These are phyloP conservation scores for Phytophthora pseudosyringae DNA, from an alignment of 352 stramenopile species.

Conservation along the genomic window DNA sequence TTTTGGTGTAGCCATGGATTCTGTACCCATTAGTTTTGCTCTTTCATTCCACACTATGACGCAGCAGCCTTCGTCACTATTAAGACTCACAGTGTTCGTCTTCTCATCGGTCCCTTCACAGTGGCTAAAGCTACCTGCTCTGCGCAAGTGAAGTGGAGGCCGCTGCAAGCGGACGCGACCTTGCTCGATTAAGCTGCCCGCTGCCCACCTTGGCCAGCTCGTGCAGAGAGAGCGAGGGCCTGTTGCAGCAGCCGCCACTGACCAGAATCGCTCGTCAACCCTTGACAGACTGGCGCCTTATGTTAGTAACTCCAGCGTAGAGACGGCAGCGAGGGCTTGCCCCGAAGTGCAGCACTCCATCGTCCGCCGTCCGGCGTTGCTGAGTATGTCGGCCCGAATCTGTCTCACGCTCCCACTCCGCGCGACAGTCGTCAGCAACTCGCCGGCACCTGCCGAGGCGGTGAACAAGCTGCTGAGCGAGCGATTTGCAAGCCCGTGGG, in stretches of 20 bases:
- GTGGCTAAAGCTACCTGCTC: no score
- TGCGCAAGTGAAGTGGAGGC: no score
- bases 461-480: no score
- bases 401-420: constrained; percentile 14
- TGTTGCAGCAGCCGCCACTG: constrained; percentile 11
- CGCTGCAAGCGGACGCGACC: no score
- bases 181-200: constrained; percentile 8
- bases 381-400: constrained; percentile 14
- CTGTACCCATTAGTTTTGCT: no score
- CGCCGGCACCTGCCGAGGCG: not conserved
- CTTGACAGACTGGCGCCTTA: constrained; percentile 14
- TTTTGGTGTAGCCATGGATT: no score
- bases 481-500: no score
- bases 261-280: constrained; percentile 8
- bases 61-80: no score
- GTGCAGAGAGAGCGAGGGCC: constrained; percentile 26
- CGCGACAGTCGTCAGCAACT: constrained; percentile 4
- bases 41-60: no score
- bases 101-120: no score
- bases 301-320: constrained; percentile 26
- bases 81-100: no score
- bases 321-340: not conserved
- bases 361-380: not conserved
- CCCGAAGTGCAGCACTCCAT: not conserved
- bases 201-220: constrained; percentile 17